Evolutionary conservation across 495 filamentous ascomycete species (phyloP), one percentile per base, ranked within the genome.

Genomic region (Xylaria telfairii): DNA sequence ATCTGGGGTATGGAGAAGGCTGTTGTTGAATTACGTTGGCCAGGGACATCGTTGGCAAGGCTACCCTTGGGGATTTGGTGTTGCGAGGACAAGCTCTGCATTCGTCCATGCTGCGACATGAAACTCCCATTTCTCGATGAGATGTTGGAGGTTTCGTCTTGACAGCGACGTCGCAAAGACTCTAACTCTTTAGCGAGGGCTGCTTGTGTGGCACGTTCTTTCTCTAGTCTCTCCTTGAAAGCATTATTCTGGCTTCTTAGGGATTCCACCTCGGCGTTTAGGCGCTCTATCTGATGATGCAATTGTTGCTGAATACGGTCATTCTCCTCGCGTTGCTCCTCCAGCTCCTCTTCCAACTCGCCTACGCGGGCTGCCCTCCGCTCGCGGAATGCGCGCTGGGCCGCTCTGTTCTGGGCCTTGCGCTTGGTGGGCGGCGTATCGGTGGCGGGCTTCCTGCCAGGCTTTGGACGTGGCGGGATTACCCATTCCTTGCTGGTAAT

Each of bases 331-430:
- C 84, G 85, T 60, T 84, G 81, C 72, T 92, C 86, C 56, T 92
- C 92, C 30, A 96, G 86, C 76, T 93, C 89, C 70, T 96, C 92
- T 78, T 96, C 94, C 28, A 96, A 84, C 79, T 96, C 94, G 53
- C 91, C 92, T 4, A 96, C 93, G 28, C 91, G 90, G 15, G 92
- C 92, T 2, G 93, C 93, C 69, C 93, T 84, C 42, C 94, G 84
- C 79, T 98, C 95, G n/a, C 95, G 87, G 77, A 97, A 97, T 3
- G 92, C 93, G 69, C 94, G 85, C 81, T 98, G 95, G 17, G 95
- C 94, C n/a, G 92, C 92, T 49, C 95, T 87, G 79, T 98, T 98
- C 78, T 98, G 95, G 0, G 92, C 93, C 81, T 97, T 96, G 68
- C 95, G 90, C 78, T 97, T 96, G 46, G 93, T 97, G 2, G 93